Evolutionary conservation across 2,329 filamentous ascomycete species (phyloP).

Genomic region (Scedosporium aurantiacum): DNA sequence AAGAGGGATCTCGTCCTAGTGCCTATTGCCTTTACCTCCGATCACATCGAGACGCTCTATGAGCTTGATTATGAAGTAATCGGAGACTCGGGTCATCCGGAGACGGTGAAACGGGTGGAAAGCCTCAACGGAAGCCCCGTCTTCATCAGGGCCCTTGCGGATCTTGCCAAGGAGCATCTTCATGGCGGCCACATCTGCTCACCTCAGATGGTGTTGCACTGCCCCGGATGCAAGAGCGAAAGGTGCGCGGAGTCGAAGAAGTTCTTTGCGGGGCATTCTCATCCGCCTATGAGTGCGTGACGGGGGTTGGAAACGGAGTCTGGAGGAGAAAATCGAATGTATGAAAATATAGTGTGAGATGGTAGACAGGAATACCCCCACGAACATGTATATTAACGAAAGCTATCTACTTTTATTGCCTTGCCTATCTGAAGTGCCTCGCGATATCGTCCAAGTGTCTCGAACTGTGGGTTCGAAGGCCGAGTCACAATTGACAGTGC

Average conservation of each 20-base stretch:
- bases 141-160: slow-evolving; percentile 82
- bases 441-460: neutral
- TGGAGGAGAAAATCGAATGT: neutral
- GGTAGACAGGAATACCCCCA: neutral
- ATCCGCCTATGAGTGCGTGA: neutral
- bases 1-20: slow-evolving; percentile 86
- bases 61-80: slow-evolving; percentile 95
- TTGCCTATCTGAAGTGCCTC: too few species aligned
- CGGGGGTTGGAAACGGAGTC: neutral
- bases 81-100: slow-evolving; percentile 65
- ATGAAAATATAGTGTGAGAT: neutral
- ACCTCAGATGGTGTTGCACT: slow-evolving; percentile 78
- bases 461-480: neutral
- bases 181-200: slow-evolving; percentile 58
- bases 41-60: slow-evolving; percentile 95
- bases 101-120: slow-evolving; percentile 80
- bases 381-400: neutral
- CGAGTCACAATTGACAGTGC: neutral
- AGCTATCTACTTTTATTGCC: neutral
- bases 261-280: slow-evolving; percentile 41
- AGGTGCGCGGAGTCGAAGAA: slow-evolving; percentile 69
- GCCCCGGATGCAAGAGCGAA: slow-evolving; percentile 86
- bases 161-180: slow-evolving; percentile 75
- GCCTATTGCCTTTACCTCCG: slow-evolving; percentile 95
- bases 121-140: slow-evolving; percentile 83